Evolutionary conservation across 2,329 filamentous ascomycete genomes (phyloP).

Genomic region (Rasamsonia emersonii): DNA sequence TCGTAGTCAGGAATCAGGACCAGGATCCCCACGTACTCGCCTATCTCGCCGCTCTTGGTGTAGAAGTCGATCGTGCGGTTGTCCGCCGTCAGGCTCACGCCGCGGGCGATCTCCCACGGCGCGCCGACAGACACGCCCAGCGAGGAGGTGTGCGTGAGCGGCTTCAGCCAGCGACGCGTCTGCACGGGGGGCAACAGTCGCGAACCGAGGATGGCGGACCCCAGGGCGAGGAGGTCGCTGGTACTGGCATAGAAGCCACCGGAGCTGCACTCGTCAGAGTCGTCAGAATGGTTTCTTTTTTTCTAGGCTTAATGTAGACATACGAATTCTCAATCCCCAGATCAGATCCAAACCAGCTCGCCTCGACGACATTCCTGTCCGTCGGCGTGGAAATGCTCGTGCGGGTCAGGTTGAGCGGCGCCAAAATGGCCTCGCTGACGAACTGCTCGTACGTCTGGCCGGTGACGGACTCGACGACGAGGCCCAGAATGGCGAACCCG

Average conservation of each 20-base stretch:
- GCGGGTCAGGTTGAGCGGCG: conserved; percentile 21
- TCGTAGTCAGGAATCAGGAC: conserved; percentile 9
- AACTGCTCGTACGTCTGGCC: conserved; percentile 23
- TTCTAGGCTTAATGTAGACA: too few relatives aligned
- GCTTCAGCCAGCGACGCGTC: conserved; percentile 36
- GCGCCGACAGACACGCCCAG: conserved; percentile 25
- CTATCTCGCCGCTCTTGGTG: conserved; percentile 13
- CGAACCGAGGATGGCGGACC: conserved; percentile 30
- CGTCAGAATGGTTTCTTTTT: too few relatives aligned
- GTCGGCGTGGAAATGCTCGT: neutral
- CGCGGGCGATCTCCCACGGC: conserved; percentile 31
- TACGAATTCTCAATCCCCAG: too few relatives aligned
- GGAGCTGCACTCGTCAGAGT: too few relatives aligned
- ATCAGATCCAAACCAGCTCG: neutral
- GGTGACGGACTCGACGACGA: conserved; percentile 28
- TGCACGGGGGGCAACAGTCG: conserved; percentile 23
- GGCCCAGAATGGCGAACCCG: conserved; percentile 30
- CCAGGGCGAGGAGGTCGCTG: conserved; percentile 29
- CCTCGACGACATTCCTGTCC: neutral
- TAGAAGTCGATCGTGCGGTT: conserved; percentile 27
- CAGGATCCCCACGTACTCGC: conserved; percentile 2
- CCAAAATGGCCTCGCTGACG: conserved; percentile 23
- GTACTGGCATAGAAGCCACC: conserved; percentile 27
- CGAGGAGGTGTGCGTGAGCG: conserved; percentile 28
- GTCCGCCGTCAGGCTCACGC: conserved; percentile 3